Evolutionary conservation across 495 filamentous ascomycete genomes (phyloP).

Genomic region (Daldinia caldariorum): DNA sequence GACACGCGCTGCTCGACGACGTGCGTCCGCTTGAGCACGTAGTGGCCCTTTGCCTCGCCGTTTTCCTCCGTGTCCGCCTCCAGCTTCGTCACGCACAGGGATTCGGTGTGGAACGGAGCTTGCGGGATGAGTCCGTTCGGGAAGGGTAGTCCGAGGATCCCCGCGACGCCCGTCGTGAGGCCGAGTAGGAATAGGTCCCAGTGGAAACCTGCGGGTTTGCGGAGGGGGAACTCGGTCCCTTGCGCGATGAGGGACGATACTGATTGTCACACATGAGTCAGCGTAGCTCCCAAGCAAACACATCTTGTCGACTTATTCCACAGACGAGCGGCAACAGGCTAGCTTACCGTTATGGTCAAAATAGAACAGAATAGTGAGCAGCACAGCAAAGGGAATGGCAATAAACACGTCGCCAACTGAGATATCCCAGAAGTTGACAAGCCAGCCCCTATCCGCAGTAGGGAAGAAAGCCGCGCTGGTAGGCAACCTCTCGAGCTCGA

Average conservation of each 20-base stretch:
- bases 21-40: constrained; percentile 68
- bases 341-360: constrained; percentile 86
- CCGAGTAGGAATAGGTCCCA: constrained; percentile 96
- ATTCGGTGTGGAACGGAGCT: constrained; percentile 90
- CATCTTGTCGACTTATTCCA: too few species aligned
- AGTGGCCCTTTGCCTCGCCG: constrained; percentile 62
- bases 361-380: constrained; percentile 90
- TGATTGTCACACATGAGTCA: constrained; percentile 42
- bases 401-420: constrained; percentile 78
- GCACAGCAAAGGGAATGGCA: constrained; percentile 86
- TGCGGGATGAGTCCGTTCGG: constrained; percentile 94
- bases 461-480: constrained; percentile 84
- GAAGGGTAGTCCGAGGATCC: constrained; percentile 86
- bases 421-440: constrained; percentile 90
- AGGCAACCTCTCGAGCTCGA: constrained; percentile 72
- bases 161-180: constrained; percentile 83
- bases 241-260: constrained; percentile 91
- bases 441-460: constrained; percentile 80
- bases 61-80: constrained; percentile 64
- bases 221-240: constrained; percentile 89
- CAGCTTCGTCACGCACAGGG: constrained; percentile 77
- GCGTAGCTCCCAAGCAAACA: neutral
- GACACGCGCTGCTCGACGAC: constrained; percentile 93
- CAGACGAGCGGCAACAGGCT: neutral
- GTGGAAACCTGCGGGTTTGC: constrained; percentile 93